Evolutionary conservation across 2,329 filamentous ascomycete species (phyloP), one percentile per base, ranked within the genome.

Genomic region (Venturia asperata): DNA sequence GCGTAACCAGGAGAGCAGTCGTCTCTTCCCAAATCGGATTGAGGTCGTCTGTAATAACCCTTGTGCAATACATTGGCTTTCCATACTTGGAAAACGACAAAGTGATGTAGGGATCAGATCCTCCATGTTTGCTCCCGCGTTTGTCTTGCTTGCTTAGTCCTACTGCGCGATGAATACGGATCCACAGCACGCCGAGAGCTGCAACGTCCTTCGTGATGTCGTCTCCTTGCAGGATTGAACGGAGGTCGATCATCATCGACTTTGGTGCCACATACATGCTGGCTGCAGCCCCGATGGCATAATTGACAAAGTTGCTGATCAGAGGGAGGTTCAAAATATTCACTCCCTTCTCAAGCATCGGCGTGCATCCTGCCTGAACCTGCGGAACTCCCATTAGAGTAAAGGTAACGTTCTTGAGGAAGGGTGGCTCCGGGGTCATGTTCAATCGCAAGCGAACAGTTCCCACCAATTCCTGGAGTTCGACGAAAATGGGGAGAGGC

Each of bases 271-370:
- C 92, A 68, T 97, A 97, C 84, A 96, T 89, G 72, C 87, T 89
- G 2, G 89, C 89, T 0, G 92, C 91, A 0, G 94, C 87, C 45
- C 87, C 87, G 70, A 97, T 96, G 5, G 93, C 91, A 78, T 92
- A 96, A 76, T 97, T 96, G 76, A 97, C 93, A 73, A 99, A 97
- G 71, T 95, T 95, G 17, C 91, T 95, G 70, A 97, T 97, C 45
- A 97, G 76, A 0, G 93, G 93, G 11, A 97, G 79, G 70, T 97
- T 96, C 34, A 97, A 80, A 58, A 97, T 86, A 70, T 97, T 97
- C 67, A 95, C 87, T 1, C 92, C 93, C 69, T 86, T 88, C 73
- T 94, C 86, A n/a, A 97, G 76, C 88, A 97, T 94, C 0, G 94
- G 94, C 17, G 92, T 88, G 72, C 93, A 97, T 1, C 91, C 90